These are phyloP conservation scores for Diaporthe eres DNA, from an alignment of 2,329 filamentous ascomycete species.

Conservation along the genomic window DNA sequence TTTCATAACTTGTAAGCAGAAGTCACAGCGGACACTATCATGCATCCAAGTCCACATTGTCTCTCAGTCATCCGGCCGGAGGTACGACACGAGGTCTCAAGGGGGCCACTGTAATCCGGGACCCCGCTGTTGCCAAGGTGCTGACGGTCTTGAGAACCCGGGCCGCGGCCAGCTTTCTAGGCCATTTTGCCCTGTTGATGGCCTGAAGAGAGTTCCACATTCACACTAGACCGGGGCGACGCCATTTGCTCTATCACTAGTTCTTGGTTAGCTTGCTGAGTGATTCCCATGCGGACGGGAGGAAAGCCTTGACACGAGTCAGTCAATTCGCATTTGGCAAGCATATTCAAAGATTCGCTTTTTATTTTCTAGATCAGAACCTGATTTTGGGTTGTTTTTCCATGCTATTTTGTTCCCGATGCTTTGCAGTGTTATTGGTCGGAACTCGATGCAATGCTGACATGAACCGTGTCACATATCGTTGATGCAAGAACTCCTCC, in stretches of 20 bases:
- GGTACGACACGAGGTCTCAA: neutral
- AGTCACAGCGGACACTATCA: neutral
- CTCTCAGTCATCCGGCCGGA: conserved; percentile 7
- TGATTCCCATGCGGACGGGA: neutral
- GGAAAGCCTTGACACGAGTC: neutral
- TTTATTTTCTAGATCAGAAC: no score
- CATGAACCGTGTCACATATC: no score
- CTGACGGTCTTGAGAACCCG: neutral
- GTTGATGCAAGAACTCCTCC: neutral
- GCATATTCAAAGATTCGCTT: neutral
- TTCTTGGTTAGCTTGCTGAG: neutral
- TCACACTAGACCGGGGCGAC: neutral
- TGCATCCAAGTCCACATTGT: neutral
- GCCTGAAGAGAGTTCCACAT: neutral
- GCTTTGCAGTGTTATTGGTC: neutral
- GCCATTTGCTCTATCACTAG: neutral
- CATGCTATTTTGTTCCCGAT: neutral
- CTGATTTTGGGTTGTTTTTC: neutral
- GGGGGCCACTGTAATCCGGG: neutral
- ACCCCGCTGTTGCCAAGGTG: conserved; percentile 20
- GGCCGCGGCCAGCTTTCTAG: neutral
- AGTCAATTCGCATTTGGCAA: no score
- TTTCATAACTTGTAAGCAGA: neutral
- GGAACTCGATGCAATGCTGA: neutral
- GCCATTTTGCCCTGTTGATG: neutral